Evolutionary conservation across 2,329 filamentous ascomycete genomes (phyloP).

Genomic region (Fusarium chlamydosporum): DNA sequence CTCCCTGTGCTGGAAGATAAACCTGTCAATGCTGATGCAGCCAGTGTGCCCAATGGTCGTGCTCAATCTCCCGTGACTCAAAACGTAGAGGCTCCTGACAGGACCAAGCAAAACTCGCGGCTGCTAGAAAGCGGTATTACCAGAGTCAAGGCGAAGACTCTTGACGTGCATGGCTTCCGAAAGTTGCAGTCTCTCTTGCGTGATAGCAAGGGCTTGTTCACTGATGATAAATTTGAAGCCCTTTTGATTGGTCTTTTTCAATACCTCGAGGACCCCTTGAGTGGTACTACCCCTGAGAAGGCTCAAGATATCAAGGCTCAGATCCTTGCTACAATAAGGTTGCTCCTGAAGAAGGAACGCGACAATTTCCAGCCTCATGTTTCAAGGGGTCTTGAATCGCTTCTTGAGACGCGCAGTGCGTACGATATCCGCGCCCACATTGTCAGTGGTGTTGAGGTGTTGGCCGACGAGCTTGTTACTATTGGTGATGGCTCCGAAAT

Average conservation of each 20-base stretch:
- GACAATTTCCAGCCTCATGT: slow-evolving; percentile 77
- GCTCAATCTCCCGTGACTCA: slow-evolving; percentile 43
- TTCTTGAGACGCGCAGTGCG: slow-evolving; percentile 73
- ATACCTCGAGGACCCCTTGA: slow-evolving; percentile 75
- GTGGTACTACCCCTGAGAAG: slow-evolving; percentile 72
- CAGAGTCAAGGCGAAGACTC: slow-evolving; percentile 76
- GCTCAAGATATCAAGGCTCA: slow-evolving; percentile 80
- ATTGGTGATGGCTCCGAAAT: slow-evolving; percentile 75
- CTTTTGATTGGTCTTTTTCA: slow-evolving; percentile 77
- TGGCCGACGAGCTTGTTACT: slow-evolving; percentile 78
- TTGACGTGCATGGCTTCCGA: slow-evolving; percentile 87
- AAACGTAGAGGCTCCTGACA: slow-evolving; percentile 59
- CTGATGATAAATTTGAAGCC: slow-evolving; percentile 76
- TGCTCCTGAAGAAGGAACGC: slow-evolving; percentile 77
- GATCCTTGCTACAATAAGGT: slow-evolving; percentile 79
- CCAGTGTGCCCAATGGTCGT: slow-evolving; percentile 50
- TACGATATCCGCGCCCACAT: slow-evolving; percentile 80
- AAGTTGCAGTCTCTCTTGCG: slow-evolving; percentile 82
- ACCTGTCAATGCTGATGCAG: slow-evolving; percentile 70
- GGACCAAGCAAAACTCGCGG: slow-evolving; percentile 69
- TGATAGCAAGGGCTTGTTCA: slow-evolving; percentile 73
- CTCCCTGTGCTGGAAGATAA: slow-evolving; percentile 71
- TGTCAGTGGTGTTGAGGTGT: slow-evolving; percentile 79
- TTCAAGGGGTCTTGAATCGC: slow-evolving; percentile 74
- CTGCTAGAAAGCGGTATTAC: slow-evolving; percentile 81